Base-by-base conservation (phyloP, 129 eudicot genomes). In the Solidago caesia region DNA sequence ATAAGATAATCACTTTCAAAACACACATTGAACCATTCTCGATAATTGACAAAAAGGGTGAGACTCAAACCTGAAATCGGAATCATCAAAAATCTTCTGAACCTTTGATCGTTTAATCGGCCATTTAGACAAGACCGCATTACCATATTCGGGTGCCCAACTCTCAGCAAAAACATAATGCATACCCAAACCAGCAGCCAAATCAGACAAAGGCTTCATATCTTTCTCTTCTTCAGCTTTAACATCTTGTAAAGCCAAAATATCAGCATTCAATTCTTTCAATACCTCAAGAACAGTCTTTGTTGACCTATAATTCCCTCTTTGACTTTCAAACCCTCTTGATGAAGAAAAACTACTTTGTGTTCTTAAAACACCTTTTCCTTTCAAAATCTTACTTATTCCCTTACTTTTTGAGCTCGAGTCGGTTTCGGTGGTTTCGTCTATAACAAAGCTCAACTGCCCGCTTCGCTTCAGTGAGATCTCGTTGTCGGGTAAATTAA, bases 81-180 rank as follows among this genome's bases (percentile, higher is more conserved):
- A 59, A 70, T 94, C 97, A 60, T 94, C 99, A n/a, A 88, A 87
- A 62, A 94, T 82, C 79, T 85, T 88, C 81, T 91, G 97, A 82
- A 85, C 88, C 48, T 86, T 88, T 46, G 89, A 94, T 27, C 84
- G 74, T 74, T 88, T 94, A 53, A 94, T 94, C 48, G 99, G 99
- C 99, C 99, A 94, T 52, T 82, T 85, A 0, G 99, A 88, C 74
- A 94, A 72, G 11, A 94, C 85, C 0, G 99, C 99, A 77, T 94
- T 90, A 1, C 99, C 99, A 66, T 85, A 94, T 68, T 94, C 97
- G 2, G 99, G 99, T 2, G 99, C 99, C 99, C 99, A 94, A 74
- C 97, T 94, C 67, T 94, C 99, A 5, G 99, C 97, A 78, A 94
- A 94, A 2, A 89, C 97, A 79, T 91, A 94, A 81, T 81, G 75